Evolutionary conservation across 768 basidiomycete genomes (phyloP).

Genomic region (Naganishia friedmannii): DNA sequence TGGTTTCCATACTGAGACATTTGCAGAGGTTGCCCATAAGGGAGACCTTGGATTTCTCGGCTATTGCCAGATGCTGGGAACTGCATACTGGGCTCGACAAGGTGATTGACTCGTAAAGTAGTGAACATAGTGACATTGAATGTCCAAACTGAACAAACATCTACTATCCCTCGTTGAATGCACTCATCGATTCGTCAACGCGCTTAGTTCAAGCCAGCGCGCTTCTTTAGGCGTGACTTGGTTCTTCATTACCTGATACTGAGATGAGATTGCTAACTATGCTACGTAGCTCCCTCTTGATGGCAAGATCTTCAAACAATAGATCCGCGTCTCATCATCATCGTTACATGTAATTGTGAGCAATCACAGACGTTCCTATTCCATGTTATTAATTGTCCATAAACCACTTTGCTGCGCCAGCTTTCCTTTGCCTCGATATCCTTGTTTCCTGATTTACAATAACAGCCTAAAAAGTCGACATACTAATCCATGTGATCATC

Average conservation of each 20-base stretch:
- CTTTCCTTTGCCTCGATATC: not conserved
- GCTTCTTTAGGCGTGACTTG: not conserved
- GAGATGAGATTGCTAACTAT: too few relatives aligned
- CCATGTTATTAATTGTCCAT: not conserved
- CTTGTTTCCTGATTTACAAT: not conserved
- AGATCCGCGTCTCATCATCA: too few relatives aligned
- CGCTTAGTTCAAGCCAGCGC: constrained; percentile 4
- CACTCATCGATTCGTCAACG: constrained; percentile 20
- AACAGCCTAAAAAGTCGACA: not conserved
- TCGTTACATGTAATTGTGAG: too few relatives aligned
- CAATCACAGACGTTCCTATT: not conserved
- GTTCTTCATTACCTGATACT: too few relatives aligned
- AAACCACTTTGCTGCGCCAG: not conserved
- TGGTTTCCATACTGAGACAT: constrained; percentile 4
- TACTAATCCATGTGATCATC: not conserved
- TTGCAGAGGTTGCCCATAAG: constrained; percentile 1
- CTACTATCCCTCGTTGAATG: constrained; percentile 3
- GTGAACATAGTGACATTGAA: not conserved
- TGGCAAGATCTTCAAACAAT: too few relatives aligned
- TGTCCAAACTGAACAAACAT: constrained; percentile 15
- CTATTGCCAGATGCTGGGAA: not conserved
- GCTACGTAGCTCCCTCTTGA: too few relatives aligned
- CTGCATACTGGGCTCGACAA: not conserved
- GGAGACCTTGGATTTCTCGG: not conserved
- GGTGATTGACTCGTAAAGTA: not conserved